Evolutionary conservation across 495 filamentous ascomycete species (phyloP), one percentile per base, ranked within the genome.

Genomic region (Penicillium verhagenii): DNA sequence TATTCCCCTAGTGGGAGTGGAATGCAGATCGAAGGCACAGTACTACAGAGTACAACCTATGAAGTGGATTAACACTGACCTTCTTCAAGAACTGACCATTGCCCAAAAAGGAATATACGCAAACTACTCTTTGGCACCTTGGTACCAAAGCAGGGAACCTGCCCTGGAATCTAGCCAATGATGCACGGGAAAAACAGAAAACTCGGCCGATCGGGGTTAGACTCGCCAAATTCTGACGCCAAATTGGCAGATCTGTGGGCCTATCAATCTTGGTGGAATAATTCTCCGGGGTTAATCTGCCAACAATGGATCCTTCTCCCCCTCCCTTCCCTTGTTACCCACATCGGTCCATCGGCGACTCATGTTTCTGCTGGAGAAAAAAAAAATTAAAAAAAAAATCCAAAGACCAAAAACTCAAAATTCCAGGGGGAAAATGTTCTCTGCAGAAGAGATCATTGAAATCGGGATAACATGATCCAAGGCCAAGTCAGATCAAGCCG

Each of bases 211-310:
- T 43, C 39, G 39, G 21, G n/a, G 21, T 14, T 9, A 24, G 18
- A 10, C n/a, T 21, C 18, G 21, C 39, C 8, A 19, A 21, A 43
- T 21, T 6, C 19, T 43, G 39, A 43, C 39, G 39, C 38, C 19
- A 9, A 40, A 40, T 18, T 40, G 38, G 19, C n/a, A 16, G 38
- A 24, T 35, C 39, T 19, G 18, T 14, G n/a, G 24, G 29, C 57
- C 57, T 52, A 59, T 59, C 57, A 52, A 31, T 40, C 13, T 4
- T 3, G 4, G 10, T 42, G 57, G 57, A 59, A 50, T 33, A 1
- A 29, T 24, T 40, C 29, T 59, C 57, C 57, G 52, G 38, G 14
- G 33, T 16, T 16, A 35, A 16, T 35, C 33, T 35, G 20, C 26
- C n/a, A 43, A 55, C 23, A 18, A 18, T 53, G 50, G 39, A 14